Evolutionary conservation across 169 alveolate genomes (phyloP).

Genomic region (Miamiensis avidus): DNA sequence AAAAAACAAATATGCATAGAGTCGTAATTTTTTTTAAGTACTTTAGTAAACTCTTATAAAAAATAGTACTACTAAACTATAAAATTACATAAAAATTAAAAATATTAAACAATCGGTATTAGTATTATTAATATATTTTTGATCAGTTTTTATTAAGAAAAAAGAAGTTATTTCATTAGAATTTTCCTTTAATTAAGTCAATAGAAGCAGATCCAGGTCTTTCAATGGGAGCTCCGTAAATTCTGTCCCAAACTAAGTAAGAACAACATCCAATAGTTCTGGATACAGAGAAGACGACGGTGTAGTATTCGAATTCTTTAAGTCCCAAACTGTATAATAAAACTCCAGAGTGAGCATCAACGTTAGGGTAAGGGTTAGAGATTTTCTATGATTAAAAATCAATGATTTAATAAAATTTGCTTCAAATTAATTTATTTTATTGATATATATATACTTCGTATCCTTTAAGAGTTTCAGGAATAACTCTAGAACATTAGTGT

Average conservation of each 20-base stretch:
- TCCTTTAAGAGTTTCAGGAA: conserved; percentile 84
- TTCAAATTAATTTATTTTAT: too few species aligned
- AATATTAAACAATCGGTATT: background rate
- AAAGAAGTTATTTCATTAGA: background rate
- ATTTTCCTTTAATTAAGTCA: background rate
- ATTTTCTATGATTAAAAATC: conserved; percentile 66
- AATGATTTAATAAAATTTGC: background rate
- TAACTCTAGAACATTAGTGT: conserved; percentile 81
- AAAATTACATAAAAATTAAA: too few species aligned
- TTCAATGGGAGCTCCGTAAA: conserved; percentile 74
- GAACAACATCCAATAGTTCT: conserved; percentile 93
- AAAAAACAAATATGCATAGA: too few species aligned
- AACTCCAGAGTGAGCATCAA: conserved; percentile 96
- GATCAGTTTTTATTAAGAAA: background rate
- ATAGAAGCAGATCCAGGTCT: conserved; percentile 61
- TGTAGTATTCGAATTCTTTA: conserved; percentile 89
- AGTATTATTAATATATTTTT: background rate
- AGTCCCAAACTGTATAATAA: conserved; percentile 90
- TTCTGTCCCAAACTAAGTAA: conserved; percentile 71
- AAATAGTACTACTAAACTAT: background rate
- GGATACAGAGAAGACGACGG: conserved; percentile 95
- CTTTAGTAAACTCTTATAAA: too few species aligned
- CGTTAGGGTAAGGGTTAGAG: conserved; percentile 96
- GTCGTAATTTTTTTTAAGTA: too few species aligned
- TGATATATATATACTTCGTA: conserved; percentile 56